Conservation (phyloP, 2,329 filamentous ascomycete species). For the Pyrenochaeta sp. region DNA sequence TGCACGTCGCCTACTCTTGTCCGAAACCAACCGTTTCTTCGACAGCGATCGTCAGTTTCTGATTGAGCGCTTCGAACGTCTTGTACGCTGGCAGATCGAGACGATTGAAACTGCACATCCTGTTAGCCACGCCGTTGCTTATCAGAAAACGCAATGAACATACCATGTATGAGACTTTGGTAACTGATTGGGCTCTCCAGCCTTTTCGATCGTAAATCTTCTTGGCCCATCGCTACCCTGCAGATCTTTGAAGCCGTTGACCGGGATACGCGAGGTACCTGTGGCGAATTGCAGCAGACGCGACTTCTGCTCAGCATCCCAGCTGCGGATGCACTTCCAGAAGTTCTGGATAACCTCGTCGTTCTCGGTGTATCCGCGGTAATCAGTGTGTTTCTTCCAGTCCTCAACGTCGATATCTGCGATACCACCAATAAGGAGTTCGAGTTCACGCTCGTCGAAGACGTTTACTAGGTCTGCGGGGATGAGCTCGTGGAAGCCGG, state of each 20-base stretch:
- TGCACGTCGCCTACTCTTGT: conserved; percentile 72
- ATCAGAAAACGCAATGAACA: conserved; percentile 47
- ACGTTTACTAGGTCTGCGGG: conserved; percentile 97
- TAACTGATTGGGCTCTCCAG: conserved; percentile 86
- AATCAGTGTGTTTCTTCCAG: conserved; percentile 99
- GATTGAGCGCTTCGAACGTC: conserved; percentile 80
- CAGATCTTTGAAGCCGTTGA: conserved; percentile 99
- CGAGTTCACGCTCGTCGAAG: conserved; percentile 96
- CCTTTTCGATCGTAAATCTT: conserved; percentile 97
- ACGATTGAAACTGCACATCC: conserved; percentile 81
- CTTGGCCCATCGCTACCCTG: conserved; percentile 96
- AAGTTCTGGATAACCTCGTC: conserved; percentile 98
- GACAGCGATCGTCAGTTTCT: conserved; percentile 94
- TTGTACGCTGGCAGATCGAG: conserved; percentile 96
- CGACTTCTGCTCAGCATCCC: conserved; percentile 99
- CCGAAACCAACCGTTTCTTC: conserved; percentile 99
- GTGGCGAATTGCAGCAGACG: conserved; percentile 96
- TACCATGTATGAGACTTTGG: conserved; percentile 99
- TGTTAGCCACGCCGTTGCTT: conserved; percentile 23
- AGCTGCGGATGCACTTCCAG: conserved; percentile 95
- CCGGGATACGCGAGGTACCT: conserved; percentile 95
- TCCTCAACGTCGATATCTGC: conserved; percentile 99
- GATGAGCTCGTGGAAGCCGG: conserved; percentile 97
- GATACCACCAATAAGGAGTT: conserved; percentile 96
- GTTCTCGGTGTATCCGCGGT: conserved; percentile 96